phyloP scores from a whole-genome alignment of 2,329 filamentous ascomycete genomes.

The Dichotomopilus funicola region DNA sequence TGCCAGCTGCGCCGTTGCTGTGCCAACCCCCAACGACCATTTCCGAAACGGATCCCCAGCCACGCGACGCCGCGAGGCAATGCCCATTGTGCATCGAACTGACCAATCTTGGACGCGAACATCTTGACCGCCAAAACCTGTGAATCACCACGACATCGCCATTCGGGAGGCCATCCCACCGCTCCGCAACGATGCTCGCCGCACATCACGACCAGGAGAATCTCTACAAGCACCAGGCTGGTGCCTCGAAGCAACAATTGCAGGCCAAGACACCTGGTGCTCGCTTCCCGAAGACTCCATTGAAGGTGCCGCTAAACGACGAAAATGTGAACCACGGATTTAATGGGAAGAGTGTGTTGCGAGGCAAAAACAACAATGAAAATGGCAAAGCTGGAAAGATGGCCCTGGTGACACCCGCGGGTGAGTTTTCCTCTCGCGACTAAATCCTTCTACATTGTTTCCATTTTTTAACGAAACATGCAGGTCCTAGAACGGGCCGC shows the following conservation, averaged over 20 bases:
- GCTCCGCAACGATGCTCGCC: conserved; percentile 56
- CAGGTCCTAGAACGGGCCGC: conserved; percentile 57
- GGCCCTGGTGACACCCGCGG: conserved; percentile 72
- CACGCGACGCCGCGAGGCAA: conserved; percentile 11
- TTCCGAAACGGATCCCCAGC: conserved; percentile 5
- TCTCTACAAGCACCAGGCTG: conserved; percentile 65
- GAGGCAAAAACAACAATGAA: conserved; percentile 49
- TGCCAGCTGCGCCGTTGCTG: conserved; percentile 18
- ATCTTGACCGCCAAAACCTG: not conserved
- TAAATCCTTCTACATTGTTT: not conserved
- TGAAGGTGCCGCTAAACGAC: conserved; percentile 71
- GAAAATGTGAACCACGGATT: conserved; percentile 62
- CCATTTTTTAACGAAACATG: not conserved
- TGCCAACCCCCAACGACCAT: conserved; percentile 17
- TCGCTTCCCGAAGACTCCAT: conserved; percentile 73
- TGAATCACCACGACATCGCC: conserved; percentile 1
- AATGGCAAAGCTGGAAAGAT: conserved; percentile 56
- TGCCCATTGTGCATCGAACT: not conserved
- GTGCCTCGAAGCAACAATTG: conserved; percentile 64
- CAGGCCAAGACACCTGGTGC: conserved; percentile 72
- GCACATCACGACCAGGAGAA: conserved; percentile 84
- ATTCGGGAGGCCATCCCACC: conserved; percentile 15
- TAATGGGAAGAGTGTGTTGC: conserved; percentile 53
- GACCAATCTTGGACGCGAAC: not conserved
- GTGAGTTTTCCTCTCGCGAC: conserved; percentile 41